Conservation (phyloP, 148 eudicot genomes). For the Chenopodium berlandieri region DNA sequence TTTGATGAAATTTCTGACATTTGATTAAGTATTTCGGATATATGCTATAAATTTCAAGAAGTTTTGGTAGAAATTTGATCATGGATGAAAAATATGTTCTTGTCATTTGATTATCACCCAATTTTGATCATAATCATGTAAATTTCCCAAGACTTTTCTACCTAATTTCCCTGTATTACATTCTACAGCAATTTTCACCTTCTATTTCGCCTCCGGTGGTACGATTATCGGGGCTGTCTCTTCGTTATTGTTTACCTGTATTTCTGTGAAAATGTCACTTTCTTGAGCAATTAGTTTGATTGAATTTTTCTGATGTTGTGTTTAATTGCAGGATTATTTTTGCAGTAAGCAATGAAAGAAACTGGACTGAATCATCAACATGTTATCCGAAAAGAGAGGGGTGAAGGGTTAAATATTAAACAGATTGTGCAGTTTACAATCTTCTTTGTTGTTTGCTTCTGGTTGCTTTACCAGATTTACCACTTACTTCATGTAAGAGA, state of each 20-base stretch:
- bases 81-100: no score
- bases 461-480: constrained; percentile 30
- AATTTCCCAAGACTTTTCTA: no score
- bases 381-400: neutral
- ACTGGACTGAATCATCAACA: constrained; percentile 7
- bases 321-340: neutral
- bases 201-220: no score
- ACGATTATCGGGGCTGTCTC: no score
- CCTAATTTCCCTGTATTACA: no score
- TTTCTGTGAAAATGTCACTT: neutral
- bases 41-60: no score
- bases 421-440: constrained; percentile 19
- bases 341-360: neutral
- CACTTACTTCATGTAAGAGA: neutral
- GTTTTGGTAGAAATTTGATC: neutral
- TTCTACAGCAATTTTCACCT: no score
- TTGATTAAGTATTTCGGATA: neutral
- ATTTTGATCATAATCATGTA: no score
- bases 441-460: constrained; percentile 13
- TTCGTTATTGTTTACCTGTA: no score
- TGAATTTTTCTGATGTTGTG: neutral
- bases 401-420: constrained; percentile 7
- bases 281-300: neutral
- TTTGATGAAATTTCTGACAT: no score
- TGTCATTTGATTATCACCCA: no score